These are phyloP conservation scores for Umbilicus rupestris DNA, from an alignment of 164 flowering plant genomes.

Conservation along the genomic window DNA sequence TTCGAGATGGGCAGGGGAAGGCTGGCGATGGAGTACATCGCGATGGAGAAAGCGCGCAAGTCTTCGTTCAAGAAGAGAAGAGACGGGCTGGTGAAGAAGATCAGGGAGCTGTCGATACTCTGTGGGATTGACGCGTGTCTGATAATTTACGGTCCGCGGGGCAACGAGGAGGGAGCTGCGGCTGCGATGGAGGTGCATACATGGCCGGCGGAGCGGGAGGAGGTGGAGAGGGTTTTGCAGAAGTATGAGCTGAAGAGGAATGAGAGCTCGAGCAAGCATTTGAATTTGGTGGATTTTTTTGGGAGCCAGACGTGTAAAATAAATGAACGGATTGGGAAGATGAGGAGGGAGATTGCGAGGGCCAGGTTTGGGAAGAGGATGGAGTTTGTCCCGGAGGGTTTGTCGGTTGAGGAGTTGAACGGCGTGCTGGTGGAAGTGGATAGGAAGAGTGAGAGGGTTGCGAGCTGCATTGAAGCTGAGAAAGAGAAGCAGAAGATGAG, in stretches of 20 bases:
- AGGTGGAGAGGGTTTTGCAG: not conserved
- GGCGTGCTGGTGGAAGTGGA: not conserved
- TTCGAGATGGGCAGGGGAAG: not conserved
- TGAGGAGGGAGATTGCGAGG: not conserved
- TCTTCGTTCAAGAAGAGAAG: not conserved
- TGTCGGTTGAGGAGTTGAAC: not conserved
- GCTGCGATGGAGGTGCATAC: not conserved
- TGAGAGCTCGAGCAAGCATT: slow-evolving; percentile 2
- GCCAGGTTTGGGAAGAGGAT: not conserved
- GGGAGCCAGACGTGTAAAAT: slow-evolving; percentile 1
- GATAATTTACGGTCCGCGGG: not conserved
- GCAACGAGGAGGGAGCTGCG: not conserved
- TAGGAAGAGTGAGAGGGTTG: not conserved
- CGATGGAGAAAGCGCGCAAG: slow-evolving; percentile 6
- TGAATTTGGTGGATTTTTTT: slow-evolving; percentile 2
- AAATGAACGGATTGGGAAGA: not conserved
- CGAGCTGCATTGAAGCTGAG: not conserved
- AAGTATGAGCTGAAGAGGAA: not conserved
- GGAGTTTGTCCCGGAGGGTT: not conserved
- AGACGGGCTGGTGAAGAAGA: not conserved
- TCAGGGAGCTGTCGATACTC: not conserved
- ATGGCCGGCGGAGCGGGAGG: not conserved
- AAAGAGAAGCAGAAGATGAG: not conserved
- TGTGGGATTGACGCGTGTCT: not conserved
- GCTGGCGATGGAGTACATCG: slow-evolving; percentile 3